phyloP scores from a whole-genome alignment of 75 land plant genomes.

The Ceratopteris richardii region DNA sequence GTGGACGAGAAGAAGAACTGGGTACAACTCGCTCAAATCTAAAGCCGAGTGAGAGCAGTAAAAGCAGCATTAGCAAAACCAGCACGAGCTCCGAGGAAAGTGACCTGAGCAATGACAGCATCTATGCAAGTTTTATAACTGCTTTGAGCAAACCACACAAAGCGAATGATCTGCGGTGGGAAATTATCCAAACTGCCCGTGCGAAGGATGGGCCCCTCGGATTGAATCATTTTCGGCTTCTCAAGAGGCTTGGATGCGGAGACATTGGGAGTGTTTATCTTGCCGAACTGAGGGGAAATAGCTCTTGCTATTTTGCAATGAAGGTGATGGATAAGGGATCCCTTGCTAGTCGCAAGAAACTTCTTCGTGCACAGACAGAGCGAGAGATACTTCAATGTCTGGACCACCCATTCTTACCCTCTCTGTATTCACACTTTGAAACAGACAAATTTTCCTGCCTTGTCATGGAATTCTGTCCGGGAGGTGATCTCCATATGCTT shows the following conservation, averaged over 20 bases:
- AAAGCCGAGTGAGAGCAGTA: too few relatives aligned
- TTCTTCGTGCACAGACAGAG: constrained; percentile 16
- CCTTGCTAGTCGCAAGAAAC: constrained; percentile 15
- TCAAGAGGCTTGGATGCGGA: constrained; percentile 32
- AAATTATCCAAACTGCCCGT: constrained; percentile 13
- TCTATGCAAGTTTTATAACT: too few relatives aligned
- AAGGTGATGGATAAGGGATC: constrained; percentile 17
- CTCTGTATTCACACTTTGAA: constrained; percentile 15
- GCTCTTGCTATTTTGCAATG: constrained; percentile 7
- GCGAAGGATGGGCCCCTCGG: constrained; percentile 16
- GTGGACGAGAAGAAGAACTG: too few relatives aligned
- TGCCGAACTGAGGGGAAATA: constrained; percentile 29
- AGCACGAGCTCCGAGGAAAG: too few relatives aligned
- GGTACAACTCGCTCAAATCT: too few relatives aligned
- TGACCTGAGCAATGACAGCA: too few relatives aligned
- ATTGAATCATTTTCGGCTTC: constrained; percentile 23
- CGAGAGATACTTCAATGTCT: constrained; percentile 6
- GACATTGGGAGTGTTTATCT: constrained; percentile 44
- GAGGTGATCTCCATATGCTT: constrained; percentile 12
- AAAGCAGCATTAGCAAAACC: too few relatives aligned
- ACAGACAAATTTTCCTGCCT: constrained; percentile 15
- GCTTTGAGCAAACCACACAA: constrained; percentile 22
- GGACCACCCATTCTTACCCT: constrained; percentile 13
- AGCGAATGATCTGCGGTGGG: constrained; percentile 28
- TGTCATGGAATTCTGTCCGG: constrained; percentile 16